Evolutionary conservation across 164 flowering plant species (phyloP), one percentile per base, ranked within the genome.

Genomic region (Vitis rupestris): DNA sequence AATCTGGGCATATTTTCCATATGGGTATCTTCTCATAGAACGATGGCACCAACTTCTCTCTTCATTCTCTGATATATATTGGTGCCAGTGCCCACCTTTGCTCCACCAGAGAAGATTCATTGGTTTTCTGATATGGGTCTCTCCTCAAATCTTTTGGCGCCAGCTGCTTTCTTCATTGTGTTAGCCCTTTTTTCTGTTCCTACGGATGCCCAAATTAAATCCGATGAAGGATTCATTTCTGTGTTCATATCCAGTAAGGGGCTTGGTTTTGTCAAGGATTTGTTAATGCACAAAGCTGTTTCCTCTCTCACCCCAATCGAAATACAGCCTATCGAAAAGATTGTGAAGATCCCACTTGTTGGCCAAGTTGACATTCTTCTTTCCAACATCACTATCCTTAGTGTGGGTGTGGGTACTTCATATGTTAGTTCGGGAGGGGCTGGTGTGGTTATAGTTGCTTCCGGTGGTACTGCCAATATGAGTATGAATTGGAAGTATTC

Each of bases 401-500:
- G 53, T 5, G 67, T 88, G 2, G 59, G 74, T 51, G 81, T 89
- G 17, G 63, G 77, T 54, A 72, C 83, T 2, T 87, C 95, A 0
- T 66, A 51, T 59, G 76, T 85, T 13, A 62, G 69, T 58, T 79
- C 84, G 8, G 90, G 89, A 3, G 90, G 81, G n/a, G 59, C 76
- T 0, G 94, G 94, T 13, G n/a, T 90, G 2, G 74, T 74, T 9
- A 76, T 92, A 31, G 75, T 82, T 4, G 87, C 80, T 29, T 82
- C 90, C 0, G 90, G 87, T 54, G 91, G 87, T 54, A 86, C 91
- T 16, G 88, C 86, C 0, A 76, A 83, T 79, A 52, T 90, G 84
- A 81, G 80, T 59, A 76, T 90, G 91, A 67, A 82, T 51, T 92
- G 97, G 97, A 10, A 50, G 58, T 92, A 90, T 78, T 80, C 88